Conservation (phyloP, 345 rosid genomes). For the Syzygium aromaticum region DNA sequence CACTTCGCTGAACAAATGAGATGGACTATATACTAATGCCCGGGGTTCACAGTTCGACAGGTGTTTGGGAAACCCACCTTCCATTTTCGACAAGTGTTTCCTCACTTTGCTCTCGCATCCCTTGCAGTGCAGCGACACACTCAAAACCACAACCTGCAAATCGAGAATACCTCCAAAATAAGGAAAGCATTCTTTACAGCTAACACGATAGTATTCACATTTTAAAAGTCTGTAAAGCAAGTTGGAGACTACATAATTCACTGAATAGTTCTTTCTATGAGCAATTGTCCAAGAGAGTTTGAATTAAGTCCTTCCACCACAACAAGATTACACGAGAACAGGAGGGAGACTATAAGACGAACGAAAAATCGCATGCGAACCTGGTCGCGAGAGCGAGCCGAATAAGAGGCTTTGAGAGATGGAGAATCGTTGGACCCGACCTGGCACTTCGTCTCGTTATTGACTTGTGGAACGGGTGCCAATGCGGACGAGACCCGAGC, state of each 20-base stretch:
- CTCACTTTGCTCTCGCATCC: constrained; percentile 95
- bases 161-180: neutral
- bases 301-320: neutral
- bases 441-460: constrained; percentile 9
- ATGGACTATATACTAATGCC: neutral
- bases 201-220: neutral
- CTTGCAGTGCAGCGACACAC: constrained; percentile 90
- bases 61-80: constrained; percentile 35
- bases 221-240: no score
- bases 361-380: neutral
- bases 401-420: constrained; percentile 27
- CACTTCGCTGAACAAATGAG: neutral
- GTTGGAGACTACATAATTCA: neutral
- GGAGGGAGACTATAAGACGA: neutral
- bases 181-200: neutral
- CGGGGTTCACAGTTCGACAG: neutral
- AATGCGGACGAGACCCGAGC: constrained; percentile 23
- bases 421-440: constrained; percentile 5
- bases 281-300: neutral
- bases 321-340: neutral
- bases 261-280: neutral
- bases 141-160: constrained; percentile 72
- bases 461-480: constrained; percentile 12
- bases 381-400: constrained; percentile 40
- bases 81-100: constrained; percentile 88